phyloP scores from a whole-genome alignment of 805 yeast species.

The Schizosaccharomyces osmophilus region DNA sequence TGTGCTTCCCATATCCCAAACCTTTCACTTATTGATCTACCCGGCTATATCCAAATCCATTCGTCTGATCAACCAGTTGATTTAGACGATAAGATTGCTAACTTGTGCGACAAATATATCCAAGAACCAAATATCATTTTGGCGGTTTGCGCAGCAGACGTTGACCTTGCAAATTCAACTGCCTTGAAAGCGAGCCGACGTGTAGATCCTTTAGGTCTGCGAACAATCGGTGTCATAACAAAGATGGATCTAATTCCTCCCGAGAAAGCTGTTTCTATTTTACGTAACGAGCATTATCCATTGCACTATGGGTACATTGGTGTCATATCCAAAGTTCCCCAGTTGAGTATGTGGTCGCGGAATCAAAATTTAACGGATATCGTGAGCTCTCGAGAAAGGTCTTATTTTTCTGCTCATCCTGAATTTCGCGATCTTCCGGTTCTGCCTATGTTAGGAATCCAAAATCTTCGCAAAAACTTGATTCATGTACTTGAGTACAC shows the following conservation, averaged over 20 bases:
- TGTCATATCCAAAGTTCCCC: constrained; percentile 68
- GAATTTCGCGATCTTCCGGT: constrained; percentile 18
- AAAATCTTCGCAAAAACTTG: constrained; percentile 47
- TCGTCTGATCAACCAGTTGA: constrained; percentile 87
- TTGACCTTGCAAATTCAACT: constrained; percentile 85
- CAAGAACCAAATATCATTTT: constrained; percentile 80
- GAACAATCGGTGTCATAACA: constrained; percentile 91
- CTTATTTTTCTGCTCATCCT: constrained; percentile 40
- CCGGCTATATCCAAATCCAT: constrained; percentile 92
- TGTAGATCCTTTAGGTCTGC: constrained; percentile 82
- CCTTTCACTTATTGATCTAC: constrained; percentile 76
- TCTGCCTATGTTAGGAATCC: constrained; percentile 34
- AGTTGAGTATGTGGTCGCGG: constrained; percentile 14
- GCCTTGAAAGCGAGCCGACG: constrained; percentile 73
- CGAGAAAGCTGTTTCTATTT: constrained; percentile 35
- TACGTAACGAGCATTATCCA: constrained; percentile 67
- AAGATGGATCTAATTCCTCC: constrained; percentile 79
- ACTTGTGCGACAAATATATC: constrained; percentile 61
- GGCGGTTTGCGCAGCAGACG: constrained; percentile 95
- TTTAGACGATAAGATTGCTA: constrained; percentile 53
- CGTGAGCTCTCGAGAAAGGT: constrained; percentile 22
- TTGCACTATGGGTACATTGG: constrained; percentile 94
- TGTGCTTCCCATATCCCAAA: constrained; percentile 83
- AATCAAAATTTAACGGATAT: constrained; percentile 31
- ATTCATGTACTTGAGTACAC: constrained; percentile 72